These are phyloP conservation scores for Sphagnum tenellum DNA, from an alignment of 225 moss, liverwort and hornwort species.

Conservation along the genomic window DNA sequence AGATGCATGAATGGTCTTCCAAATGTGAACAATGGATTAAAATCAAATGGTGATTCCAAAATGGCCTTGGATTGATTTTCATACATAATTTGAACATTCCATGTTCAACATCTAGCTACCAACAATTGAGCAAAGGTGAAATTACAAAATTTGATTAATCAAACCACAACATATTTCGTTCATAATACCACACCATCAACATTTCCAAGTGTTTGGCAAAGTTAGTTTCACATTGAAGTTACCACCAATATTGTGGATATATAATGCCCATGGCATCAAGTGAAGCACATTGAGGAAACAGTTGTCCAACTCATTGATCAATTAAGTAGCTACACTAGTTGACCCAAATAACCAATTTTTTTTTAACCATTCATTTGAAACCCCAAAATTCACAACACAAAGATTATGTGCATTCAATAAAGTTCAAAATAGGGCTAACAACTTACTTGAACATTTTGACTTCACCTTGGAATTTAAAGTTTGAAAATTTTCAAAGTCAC, in stretches of 20 bases:
- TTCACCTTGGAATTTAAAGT: not conserved
- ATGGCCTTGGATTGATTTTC: not conserved
- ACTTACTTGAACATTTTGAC: not conserved
- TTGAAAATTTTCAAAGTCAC: not conserved
- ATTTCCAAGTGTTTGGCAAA: not conserved
- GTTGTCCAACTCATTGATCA: not conserved
- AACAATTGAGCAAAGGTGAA: not conserved
- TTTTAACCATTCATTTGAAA: not conserved
- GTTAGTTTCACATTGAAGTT: not conserved
- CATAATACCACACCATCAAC: not conserved
- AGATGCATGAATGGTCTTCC: no score
- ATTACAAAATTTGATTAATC: not conserved
- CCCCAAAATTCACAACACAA: no score
- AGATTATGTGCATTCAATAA: no score
- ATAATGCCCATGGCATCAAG: conserved; percentile 3
- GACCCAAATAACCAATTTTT: not conserved
- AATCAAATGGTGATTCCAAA: not conserved
- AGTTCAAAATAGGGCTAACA: not conserved
- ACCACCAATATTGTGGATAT: not conserved
- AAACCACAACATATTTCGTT: not conserved
- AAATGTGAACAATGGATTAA: not conserved
- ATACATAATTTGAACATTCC: not conserved
- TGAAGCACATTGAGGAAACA: not conserved
- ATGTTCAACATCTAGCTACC: not conserved
- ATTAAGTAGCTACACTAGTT: not conserved